phyloP scores from a whole-genome alignment of 148 eudicot genomes.

The Spergularia bocconei region DNA sequence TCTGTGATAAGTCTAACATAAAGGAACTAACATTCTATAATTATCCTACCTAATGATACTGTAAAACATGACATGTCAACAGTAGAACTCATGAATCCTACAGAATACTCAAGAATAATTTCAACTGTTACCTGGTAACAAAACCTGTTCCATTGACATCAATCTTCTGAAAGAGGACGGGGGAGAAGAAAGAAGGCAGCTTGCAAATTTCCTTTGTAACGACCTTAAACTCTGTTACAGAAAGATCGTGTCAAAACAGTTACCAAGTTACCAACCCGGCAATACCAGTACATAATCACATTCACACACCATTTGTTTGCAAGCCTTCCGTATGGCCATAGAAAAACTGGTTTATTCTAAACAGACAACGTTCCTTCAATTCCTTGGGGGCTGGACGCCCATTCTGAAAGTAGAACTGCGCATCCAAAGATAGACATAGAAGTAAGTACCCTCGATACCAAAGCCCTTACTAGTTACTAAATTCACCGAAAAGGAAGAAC shows the following conservation, averaged over 20 bases:
- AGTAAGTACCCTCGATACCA: constrained; percentile 4
- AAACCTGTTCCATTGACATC: constrained; percentile 63
- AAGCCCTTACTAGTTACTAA: background rate
- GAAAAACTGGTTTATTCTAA: constrained; percentile 88
- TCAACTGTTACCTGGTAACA: constrained; percentile 67
- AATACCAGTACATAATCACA: background rate
- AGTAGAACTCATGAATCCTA: background rate
- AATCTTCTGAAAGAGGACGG: constrained; percentile 78
- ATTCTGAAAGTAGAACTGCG: constrained; percentile 91
- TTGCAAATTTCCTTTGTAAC: constrained; percentile 94
- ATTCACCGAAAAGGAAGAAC: background rate
- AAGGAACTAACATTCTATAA: background rate
- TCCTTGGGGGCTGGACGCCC: constrained; percentile 95
- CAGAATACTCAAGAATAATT: background rate
- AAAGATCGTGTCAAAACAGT: constrained; percentile 13
- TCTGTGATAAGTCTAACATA: background rate
- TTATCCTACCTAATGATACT: background rate
- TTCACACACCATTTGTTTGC: constrained; percentile 69
- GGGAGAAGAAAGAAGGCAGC: constrained; percentile 92
- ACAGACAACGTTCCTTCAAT: constrained; percentile 77
- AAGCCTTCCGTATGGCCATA: constrained; percentile 84
- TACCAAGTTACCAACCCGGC: background rate
- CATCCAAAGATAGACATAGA: background rate
- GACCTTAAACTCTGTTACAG: constrained; percentile 69
- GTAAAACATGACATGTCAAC: background rate